phyloP scores from a whole-genome alignment of 805 yeast species.

The Starmerella apicola region DNA sequence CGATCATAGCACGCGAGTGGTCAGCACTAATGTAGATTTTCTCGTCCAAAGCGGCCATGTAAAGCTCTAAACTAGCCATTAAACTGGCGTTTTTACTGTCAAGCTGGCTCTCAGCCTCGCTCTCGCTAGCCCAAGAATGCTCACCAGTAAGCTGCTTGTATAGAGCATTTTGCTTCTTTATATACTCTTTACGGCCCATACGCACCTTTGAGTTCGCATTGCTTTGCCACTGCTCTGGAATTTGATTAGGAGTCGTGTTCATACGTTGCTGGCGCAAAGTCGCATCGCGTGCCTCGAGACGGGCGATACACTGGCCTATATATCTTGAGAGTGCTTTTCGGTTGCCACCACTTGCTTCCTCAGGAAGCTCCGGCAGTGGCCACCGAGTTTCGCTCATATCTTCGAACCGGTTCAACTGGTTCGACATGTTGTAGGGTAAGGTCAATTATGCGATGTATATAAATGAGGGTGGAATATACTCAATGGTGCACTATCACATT shows the following conservation, averaged over 20 bases:
- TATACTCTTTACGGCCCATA: slow-evolving; percentile 19
- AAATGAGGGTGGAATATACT: no score
- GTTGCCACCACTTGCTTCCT: slow-evolving; percentile 10
- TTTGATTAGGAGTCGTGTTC: not conserved
- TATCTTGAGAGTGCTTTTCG: slow-evolving; percentile 16
- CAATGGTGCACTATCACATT: no score
- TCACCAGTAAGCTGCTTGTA: slow-evolving; percentile 21
- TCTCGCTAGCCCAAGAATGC: slow-evolving; percentile 8
- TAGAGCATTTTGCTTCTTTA: slow-evolving; percentile 21
- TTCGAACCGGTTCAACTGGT: slow-evolving; percentile 14
- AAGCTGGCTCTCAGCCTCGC: slow-evolving; percentile 4
- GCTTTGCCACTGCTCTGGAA: slow-evolving; percentile 7
- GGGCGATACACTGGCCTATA: slow-evolving; percentile 10
- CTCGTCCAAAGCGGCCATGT: slow-evolving; percentile 24
- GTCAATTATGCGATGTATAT: no score
- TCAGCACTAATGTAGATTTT: slow-evolving; percentile 21
- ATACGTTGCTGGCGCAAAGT: slow-evolving; percentile 1
- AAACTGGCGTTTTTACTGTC: slow-evolving; percentile 13
- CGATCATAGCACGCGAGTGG: slow-evolving; percentile 15
- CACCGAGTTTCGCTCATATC: slow-evolving; percentile 17
- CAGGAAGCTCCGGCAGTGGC: slow-evolving; percentile 10
- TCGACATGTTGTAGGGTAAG: no score
- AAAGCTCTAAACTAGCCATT: slow-evolving; percentile 18
- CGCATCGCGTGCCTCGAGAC: slow-evolving; percentile 9
- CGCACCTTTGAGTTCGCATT: slow-evolving; percentile 10